Conservation (phyloP, 2,329 filamentous ascomycete species). For the Monascus ruber region DNA sequence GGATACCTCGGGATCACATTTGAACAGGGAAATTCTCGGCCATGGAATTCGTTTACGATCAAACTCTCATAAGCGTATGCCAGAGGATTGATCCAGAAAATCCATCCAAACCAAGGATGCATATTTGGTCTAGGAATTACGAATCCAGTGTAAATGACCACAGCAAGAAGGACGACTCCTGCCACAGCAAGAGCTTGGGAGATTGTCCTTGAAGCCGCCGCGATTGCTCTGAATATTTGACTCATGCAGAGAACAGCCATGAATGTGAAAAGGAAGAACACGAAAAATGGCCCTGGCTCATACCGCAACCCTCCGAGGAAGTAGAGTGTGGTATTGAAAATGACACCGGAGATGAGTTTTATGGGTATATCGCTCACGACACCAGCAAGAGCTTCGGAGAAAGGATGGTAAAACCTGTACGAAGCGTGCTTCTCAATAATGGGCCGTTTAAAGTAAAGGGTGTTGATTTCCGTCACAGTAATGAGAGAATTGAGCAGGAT, state of each 20-base stretch:
- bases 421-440: slow-evolving; percentile 86
- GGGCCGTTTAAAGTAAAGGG: slow-evolving; percentile 76
- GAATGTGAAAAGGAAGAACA: slow-evolving; percentile 52
- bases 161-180: slow-evolving; percentile 41
- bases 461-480: slow-evolving; percentile 64
- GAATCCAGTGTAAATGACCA: slow-evolving; percentile 59
- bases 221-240: slow-evolving; percentile 49
- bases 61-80: slow-evolving; percentile 55
- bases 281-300: slow-evolving; percentile 44
- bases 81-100: slow-evolving; percentile 55
- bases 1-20: slow-evolving; percentile 22
- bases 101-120: slow-evolving; percentile 55
- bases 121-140: slow-evolving; percentile 48
- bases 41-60: slow-evolving; percentile 47
- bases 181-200: slow-evolving; percentile 52
- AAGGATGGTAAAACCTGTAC: slow-evolving; percentile 85
- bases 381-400: slow-evolving; percentile 71
- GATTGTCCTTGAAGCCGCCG: slow-evolving; percentile 47
- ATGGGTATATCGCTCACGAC: slow-evolving; percentile 81
- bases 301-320: slow-evolving; percentile 66
- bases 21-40: slow-evolving; percentile 46
- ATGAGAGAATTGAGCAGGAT: slow-evolving; percentile 55
- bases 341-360: slow-evolving; percentile 59
- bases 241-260: slow-evolving; percentile 47
- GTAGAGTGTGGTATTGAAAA: slow-evolving; percentile 73